Conservation (phyloP, 176 grass and related monocot species). For the Bromus sterilis region DNA sequence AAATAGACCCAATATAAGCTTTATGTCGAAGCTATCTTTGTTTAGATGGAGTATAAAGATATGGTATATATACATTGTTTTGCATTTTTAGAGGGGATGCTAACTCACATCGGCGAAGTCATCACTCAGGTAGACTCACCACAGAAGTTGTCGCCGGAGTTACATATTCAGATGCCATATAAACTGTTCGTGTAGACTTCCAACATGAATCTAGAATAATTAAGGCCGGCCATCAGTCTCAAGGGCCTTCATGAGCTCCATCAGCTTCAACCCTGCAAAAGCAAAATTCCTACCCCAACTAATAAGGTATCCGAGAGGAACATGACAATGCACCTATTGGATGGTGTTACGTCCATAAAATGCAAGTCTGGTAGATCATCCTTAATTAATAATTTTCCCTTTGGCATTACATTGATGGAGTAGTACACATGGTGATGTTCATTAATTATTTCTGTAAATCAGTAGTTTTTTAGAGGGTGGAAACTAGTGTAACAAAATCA, state of each 20-base stretch:
- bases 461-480: neutral
- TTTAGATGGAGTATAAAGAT: too few relatives aligned
- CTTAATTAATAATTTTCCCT: too few relatives aligned
- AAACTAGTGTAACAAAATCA: constrained; percentile 8
- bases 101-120: too few relatives aligned
- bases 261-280: constrained; percentile 6
- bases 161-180: neutral
- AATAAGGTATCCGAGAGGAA: too few relatives aligned
- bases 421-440: neutral
- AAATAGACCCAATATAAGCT: too few relatives aligned
- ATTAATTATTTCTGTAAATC: neutral
- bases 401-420: too few relatives aligned
- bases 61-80: too few relatives aligned
- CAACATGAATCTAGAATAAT: neutral
- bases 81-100: too few relatives aligned
- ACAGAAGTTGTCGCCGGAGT: constrained; percentile 6
- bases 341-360: too few relatives aligned
- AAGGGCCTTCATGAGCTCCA: neutral
- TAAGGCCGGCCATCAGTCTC: constrained; percentile 15
- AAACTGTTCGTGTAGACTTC: neutral
- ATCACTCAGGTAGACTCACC: neutral
- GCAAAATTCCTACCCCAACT: constrained; percentile 41
- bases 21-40: too few relatives aligned
- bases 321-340: too few relatives aligned
- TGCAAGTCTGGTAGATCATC: too few relatives aligned